A percentile compares a stretch with the other conserved stretches of the same genome.
Evolutionary conservation across 331 rosid genomes (phyloP).

Genomic region (Phaseolus coccineus): DNA sequence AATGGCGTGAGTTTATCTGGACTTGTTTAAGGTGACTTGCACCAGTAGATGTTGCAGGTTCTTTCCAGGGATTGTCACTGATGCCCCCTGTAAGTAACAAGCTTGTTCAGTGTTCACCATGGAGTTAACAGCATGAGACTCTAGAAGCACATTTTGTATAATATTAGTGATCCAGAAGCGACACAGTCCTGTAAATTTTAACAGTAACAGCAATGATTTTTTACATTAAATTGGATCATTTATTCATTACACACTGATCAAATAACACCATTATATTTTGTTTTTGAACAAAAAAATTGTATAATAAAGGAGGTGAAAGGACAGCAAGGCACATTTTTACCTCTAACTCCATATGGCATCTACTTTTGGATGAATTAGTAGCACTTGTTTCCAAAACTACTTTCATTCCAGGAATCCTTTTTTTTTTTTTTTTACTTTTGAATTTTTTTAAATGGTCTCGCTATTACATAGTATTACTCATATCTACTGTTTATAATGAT

Average conservation of each 20-base stretch:
- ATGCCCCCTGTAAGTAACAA: conserved; percentile 26
- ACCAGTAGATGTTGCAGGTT: conserved; percentile 46
- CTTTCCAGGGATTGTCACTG: conserved; percentile 34
- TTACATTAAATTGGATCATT: conserved; percentile 5
- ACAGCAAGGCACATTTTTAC: conserved; percentile 16
- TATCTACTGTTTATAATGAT: too few relatives aligned
- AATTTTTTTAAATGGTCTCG: too few relatives aligned
- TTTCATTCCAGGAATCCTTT: neutral
- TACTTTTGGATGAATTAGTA: too few relatives aligned
- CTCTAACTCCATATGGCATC: neutral
- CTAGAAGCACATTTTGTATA: conserved; percentile 57
- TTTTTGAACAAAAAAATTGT: conserved; percentile 22
- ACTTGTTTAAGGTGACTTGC: conserved; percentile 48
- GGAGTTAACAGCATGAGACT: conserved; percentile 48
- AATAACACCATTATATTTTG: conserved; percentile 6
- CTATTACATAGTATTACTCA: too few relatives aligned
- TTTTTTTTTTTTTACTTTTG: too few relatives aligned
- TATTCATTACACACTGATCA: neutral
- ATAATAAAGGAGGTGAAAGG: neutral
- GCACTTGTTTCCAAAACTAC: too few relatives aligned
- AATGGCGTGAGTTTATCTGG: conserved; percentile 22
- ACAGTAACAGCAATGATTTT: neutral
- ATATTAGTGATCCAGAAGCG: conserved; percentile 47
- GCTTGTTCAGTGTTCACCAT: conserved; percentile 37
- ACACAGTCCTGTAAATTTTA: conserved; percentile 37